Base-by-base conservation (phyloP, 1,284 basidiomycete genomes). In the Heliocybe sulcata region DNA sequence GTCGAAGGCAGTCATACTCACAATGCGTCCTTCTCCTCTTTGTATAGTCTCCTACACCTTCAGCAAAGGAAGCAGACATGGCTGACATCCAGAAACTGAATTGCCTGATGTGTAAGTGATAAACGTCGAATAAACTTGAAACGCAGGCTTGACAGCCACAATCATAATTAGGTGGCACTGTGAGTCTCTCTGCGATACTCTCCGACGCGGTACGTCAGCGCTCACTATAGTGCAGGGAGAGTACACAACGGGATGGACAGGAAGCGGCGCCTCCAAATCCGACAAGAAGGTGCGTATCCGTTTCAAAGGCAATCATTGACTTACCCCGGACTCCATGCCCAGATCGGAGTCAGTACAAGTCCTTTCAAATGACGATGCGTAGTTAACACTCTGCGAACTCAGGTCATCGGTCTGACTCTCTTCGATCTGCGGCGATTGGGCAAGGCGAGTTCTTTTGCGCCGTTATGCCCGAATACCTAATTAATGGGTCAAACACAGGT, bases 191-290 rank as follows among this genome's bases (percentile, higher is more conserved):
- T 45, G 42, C 48, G 20, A 25, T 26, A 45, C 49, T 25, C 4
- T 45, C 12, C 29, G 29, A 31, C 29, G 29, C 29, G 35, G 19
- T 12, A 38, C 12, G 12, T 38, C 35, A 38, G 12, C 11, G 12
- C n/a, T n/a, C n/a, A n/a, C n/a, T n/a, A 10, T 45, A 35, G 58
- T 56, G 16, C 53, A 87, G 85, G 90, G 90, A 51, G 89, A 94
- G 75, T 95, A 96, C 71, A 96, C 94, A 56, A 96, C 94, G 53
- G 94, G 94, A 67, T 95, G 91, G 86, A 93, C 92, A 3, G 86
- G 84, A 16, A 82, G 85, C 33, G 91, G 92, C n/a, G 88, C 90
- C 47, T 94, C 92, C 20, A 93, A 89, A 65, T 94, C 92, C 8
- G 94, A 96, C 75, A 96, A 96, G 75, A 96, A 94, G 79, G 90